Evolutionary conservation across 352 stramenopile genomes (phyloP), one percentile per base, ranked within the genome.

Genomic region (Pythium aquatile): DNA sequence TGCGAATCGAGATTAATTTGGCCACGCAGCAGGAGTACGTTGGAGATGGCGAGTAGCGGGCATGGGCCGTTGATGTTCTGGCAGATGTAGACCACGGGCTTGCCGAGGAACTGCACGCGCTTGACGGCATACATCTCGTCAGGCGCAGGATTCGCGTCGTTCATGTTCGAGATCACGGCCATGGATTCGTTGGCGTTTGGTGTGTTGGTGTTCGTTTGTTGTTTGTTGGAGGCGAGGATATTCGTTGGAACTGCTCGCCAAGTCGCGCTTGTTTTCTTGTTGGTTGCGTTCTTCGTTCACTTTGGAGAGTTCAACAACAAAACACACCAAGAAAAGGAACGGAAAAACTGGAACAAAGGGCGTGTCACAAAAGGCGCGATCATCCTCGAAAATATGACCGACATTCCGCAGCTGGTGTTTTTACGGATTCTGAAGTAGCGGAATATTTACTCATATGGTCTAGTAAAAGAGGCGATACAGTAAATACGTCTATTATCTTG

Each of bases 11-110:
- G 75, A 16, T 62, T 62, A 17, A 99, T 79, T 20, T 93, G 85
- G 24, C 91, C 87, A 17, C 91, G 88, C 39, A 99, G 85, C 29
- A 99, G 70, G 26, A 99, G 76, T 42, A 97, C 88, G 69, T 99
- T 99, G 55, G 85, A 88, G 59, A 98, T 97, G 4, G 96, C 97
- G 24, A 99, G 77, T 20, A 99, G 83, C 39, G 97, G 97, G 73
- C 97, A 99, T 39, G 97, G 97, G 3, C 97, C 97, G 78, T 99
- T 99, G 72, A 97, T 81, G 77, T 99, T 99, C 79, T 99, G 97
- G 58, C 97, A 96, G 16, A 99, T 79, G 66, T 98, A 98, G 10
- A 66, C 60, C 61, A 97, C 78, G 29, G 69, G 55, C 30, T 90
- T 90, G 9, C 86, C 79, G 42, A 97, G 80, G 72, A 97, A 97